A percentile compares a stretch with the other conserved stretches of the same genome.
phyloP scores from a whole-genome alignment of 2,329 filamentous ascomycete genomes.

The Monosporascus sp. region DNA sequence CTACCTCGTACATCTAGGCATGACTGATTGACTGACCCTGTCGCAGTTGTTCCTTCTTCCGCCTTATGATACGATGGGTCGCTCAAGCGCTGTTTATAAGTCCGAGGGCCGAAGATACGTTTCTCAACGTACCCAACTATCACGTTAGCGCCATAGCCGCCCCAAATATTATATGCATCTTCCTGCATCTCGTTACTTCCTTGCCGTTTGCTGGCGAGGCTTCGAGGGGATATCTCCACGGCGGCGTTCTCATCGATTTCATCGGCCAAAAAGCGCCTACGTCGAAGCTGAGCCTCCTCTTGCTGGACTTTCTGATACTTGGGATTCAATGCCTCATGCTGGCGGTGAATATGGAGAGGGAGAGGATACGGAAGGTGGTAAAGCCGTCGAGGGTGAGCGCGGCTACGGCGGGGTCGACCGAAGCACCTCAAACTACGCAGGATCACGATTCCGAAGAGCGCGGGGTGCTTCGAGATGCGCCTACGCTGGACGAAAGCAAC shows the following conservation, averaged over 20 bases:
- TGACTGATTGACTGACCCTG: slow-evolving; percentile 1
- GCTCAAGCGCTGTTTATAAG: slow-evolving; percentile 60
- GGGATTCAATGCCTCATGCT: slow-evolving; percentile 59
- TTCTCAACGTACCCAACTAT: slow-evolving; percentile 50
- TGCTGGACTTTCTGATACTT: slow-evolving; percentile 52
- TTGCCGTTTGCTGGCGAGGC: slow-evolving; percentile 54
- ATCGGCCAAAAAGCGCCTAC: slow-evolving; percentile 60
- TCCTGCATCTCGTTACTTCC: slow-evolving; percentile 52
- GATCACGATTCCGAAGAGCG: slow-evolving; percentile 54
- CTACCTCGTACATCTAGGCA: not conserved
- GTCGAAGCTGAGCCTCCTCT: slow-evolving; percentile 48
- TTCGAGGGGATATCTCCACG: slow-evolving; percentile 60
- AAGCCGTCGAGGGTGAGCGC: slow-evolving; percentile 25
- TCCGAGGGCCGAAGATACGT: slow-evolving; percentile 52
- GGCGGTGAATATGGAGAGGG: slow-evolving; percentile 54
- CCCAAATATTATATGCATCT: slow-evolving; percentile 55
- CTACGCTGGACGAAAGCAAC: slow-evolving; percentile 31
- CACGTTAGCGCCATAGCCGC: slow-evolving; percentile 54
- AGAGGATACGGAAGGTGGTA: slow-evolving; percentile 47
- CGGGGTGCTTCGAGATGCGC: slow-evolving; percentile 38
- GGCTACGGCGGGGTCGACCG: slow-evolving; percentile 7
- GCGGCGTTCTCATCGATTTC: slow-evolving; percentile 62
- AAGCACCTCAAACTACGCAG: slow-evolving; percentile 27
- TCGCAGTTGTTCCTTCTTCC: slow-evolving; percentile 58
- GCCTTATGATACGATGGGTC: slow-evolving; percentile 52